phyloP scores from a whole-genome alignment of 768 basidiomycete genomes.

The Mycena belliarum region DNA sequence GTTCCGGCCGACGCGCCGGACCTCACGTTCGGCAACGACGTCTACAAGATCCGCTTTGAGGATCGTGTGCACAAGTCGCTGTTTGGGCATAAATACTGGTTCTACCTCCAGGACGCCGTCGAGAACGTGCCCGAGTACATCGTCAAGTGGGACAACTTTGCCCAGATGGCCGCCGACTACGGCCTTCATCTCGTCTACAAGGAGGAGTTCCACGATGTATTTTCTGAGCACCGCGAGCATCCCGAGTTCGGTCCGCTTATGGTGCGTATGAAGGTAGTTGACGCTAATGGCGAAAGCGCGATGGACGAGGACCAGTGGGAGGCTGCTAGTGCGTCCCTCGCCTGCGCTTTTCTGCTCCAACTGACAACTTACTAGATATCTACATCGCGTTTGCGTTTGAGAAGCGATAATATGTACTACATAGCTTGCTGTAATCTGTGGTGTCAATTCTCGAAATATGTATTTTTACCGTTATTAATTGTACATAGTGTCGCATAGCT shows the following conservation, averaged over 20 bases:
- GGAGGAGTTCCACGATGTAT: conserved; percentile 89
- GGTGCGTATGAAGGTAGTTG: conserved; percentile 89
- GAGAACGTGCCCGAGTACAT: conserved; percentile 97
- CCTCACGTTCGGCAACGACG: conserved; percentile 85
- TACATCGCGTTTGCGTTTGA: conserved; percentile 94
- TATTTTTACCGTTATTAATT: no score
- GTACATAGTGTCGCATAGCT: no score
- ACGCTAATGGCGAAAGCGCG: conserved; percentile 79
- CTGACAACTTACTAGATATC: conserved; percentile 58
- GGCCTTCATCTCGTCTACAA: conserved; percentile 73
- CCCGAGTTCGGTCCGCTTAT: conserved; percentile 83
- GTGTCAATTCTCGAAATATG: neutral
- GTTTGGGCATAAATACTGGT: conserved; percentile 93
- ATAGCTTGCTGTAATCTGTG: no score
- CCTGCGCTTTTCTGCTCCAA: conserved; percentile 5
- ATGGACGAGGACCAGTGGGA: conserved; percentile 98
- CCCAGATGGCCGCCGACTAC: conserved; percentile 84
- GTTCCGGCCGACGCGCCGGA: conserved; percentile 66
- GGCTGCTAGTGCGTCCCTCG: conserved; percentile 82
- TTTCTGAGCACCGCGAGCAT: conserved; percentile 75
- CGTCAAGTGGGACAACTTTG: conserved; percentile 94
- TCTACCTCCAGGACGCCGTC: conserved; percentile 92
- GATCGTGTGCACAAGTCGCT: conserved; percentile 58
- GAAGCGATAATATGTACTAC: conserved; percentile 46
- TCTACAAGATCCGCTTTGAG: conserved; percentile 89